These are phyloP conservation scores for Xylariomycetidae sp. DNA, from an alignment of 2,329 filamentous ascomycete genomes.

Conservation along the genomic window DNA sequence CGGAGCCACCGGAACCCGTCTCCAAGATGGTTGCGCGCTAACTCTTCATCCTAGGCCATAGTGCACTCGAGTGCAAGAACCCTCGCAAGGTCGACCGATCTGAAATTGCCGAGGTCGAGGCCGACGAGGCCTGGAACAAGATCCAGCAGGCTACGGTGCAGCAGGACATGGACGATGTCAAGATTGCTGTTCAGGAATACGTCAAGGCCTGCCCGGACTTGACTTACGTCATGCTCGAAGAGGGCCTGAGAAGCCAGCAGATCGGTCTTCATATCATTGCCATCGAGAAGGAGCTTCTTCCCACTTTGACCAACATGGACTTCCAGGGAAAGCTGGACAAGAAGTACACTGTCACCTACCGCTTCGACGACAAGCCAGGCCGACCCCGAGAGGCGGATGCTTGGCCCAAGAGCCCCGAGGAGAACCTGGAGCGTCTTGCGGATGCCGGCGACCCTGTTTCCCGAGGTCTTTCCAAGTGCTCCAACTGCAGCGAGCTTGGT, in stretches of 20 bases:
- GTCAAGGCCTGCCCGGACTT: slow-evolving; percentile 52
- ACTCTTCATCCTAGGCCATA: slow-evolving; percentile 42
- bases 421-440: slow-evolving; percentile 58
- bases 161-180: slow-evolving; percentile 57
- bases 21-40: slow-evolving; percentile 1
- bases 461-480: slow-evolving; percentile 53
- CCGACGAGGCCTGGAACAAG: slow-evolving; percentile 53
- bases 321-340: slow-evolving; percentile 62
- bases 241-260: slow-evolving; percentile 46
- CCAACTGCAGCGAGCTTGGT: slow-evolving; percentile 58
- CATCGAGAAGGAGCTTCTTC: slow-evolving; percentile 47
- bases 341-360: slow-evolving; percentile 58
- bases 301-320: slow-evolving; percentile 64
- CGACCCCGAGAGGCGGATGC: slow-evolving; percentile 52
- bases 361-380: slow-evolving; percentile 50
- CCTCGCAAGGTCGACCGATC: slow-evolving; percentile 53
- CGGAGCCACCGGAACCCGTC: background rate
- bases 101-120: slow-evolving; percentile 39
- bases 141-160: slow-evolving; percentile 46
- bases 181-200: slow-evolving; percentile 54
- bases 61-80: slow-evolving; percentile 48
- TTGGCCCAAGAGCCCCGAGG: slow-evolving; percentile 53
- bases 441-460: slow-evolving; percentile 61
- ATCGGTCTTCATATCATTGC: slow-evolving; percentile 58
- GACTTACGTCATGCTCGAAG: slow-evolving; percentile 57